Conservation (phyloP, 106 monocot genomes). For the Acorus calamus region DNA sequence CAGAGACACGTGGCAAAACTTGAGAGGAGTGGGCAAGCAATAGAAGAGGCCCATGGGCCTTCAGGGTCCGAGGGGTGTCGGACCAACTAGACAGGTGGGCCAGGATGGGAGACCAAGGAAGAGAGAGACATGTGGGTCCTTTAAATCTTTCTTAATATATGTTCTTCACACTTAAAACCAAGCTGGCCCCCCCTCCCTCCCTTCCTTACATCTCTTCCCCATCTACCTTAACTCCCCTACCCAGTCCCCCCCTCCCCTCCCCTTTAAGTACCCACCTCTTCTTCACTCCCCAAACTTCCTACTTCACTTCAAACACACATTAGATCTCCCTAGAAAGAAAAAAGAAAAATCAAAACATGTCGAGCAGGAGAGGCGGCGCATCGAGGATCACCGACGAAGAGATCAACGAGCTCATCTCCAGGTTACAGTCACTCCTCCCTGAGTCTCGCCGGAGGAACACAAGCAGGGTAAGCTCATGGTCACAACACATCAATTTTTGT, state of each 20-base stretch:
- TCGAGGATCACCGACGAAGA: constrained; percentile 65
- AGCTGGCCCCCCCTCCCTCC: background rate
- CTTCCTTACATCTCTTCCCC: too few relatives aligned
- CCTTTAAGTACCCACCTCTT: constrained; percentile 9
- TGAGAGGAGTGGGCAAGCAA: too few relatives aligned
- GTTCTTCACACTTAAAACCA: background rate
- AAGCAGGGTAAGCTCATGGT: constrained; percentile 24
- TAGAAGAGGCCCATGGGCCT: too few relatives aligned
- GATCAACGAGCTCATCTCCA: constrained; percentile 67
- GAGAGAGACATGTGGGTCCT: constrained; percentile 11
- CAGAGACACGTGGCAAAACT: too few relatives aligned
- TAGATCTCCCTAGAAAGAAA: background rate
- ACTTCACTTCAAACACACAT: too few relatives aligned
- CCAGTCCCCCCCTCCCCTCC: constrained; percentile 1
- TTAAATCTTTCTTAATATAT: constrained; percentile 7
- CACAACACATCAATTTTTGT: too few relatives aligned
- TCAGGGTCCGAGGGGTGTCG: too few relatives aligned
- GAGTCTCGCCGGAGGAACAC: constrained; percentile 41
- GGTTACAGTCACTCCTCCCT: constrained; percentile 66
- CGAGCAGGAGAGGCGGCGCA: too few relatives aligned
- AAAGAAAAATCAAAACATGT: constrained; percentile 15
- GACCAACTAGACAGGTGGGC: too few relatives aligned
- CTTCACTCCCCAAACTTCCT: too few relatives aligned
- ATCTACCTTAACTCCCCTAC: background rate
- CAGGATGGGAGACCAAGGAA: too few relatives aligned